Evolutionary conservation across 2,329 filamentous ascomycete species (phyloP), one percentile per base, ranked within the genome.

Genomic region (Colletotrichum sansevieriae): DNA sequence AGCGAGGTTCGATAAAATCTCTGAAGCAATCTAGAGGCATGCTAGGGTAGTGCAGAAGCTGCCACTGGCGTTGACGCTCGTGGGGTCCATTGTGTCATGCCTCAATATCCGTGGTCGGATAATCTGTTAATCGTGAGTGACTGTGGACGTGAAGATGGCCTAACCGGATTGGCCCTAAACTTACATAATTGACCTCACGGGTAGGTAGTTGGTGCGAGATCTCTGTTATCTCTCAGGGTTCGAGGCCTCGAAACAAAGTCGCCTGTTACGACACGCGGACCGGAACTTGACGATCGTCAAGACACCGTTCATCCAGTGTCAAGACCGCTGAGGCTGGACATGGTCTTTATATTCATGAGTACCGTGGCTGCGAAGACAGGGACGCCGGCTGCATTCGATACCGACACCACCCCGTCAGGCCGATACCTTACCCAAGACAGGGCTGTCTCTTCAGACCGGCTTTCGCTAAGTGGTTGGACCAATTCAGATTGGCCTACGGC

Each of bases 11-110:
- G 59, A 66, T 1, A 77, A 64, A 15, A 78, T 73, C 9, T 76
- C 71, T 0, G 76, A 75, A 12, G 76, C 74, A 15, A 76, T 68
- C 51, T 75, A 73, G 6, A 77, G 67, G 18, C 76, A 78, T 15
- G 73, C 71, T 10, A 73, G 72, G 3, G 75, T 75, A 11, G 71
- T 59, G 61, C 74, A 75, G 13, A 73, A 44, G 47, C 46, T 60
- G 63, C 44, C 47, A 13, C 9, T 20, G 15, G 41, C 65, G 11
- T 11, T 33, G 33, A 35, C 11, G 62, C 13, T 44, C 13, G 58
- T 39, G 43, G 64, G 58, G n/a, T 63, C 41, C 67, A 68, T 68
- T 37, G 20, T 47, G 39, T 57, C 54, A 10, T 15, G 18, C 13
- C 8, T 25, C 18, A n/a, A 46, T 25, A 8, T 56, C 37, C 18